These are phyloP conservation scores for Xylaria venustula DNA, from an alignment of 495 filamentous ascomycete genomes.

Conservation along the genomic window DNA sequence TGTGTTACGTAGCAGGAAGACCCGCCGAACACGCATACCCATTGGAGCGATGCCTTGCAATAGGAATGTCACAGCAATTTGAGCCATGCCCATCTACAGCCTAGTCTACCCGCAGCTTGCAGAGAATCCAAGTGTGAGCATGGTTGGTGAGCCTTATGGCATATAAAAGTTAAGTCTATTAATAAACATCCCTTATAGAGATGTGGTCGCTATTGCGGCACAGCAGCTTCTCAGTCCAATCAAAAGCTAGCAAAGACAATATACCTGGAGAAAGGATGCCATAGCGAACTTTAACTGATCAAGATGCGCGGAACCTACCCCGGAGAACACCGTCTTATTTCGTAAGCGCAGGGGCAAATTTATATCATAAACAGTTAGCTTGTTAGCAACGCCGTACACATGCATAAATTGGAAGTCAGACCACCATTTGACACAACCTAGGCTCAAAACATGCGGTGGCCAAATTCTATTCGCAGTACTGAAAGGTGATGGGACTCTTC, in stretches of 20 bases:
- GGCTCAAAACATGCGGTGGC: no score
- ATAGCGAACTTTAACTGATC: not conserved
- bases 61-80: not conserved
- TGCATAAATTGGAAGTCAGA: no score
- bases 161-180: conserved; percentile 5
- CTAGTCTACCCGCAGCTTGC: not conserved
- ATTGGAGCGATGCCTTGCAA: not conserved
- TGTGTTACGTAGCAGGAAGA: not conserved
- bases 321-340: no score
- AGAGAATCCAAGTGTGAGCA: not conserved
- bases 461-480: no score
- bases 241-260: not conserved
- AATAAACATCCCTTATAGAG: conserved; percentile 4
- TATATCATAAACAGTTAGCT: no score
- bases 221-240: not conserved
- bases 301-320: not conserved
- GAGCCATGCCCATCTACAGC: not conserved
- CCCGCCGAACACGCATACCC: not conserved
- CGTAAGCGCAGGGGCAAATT: no score
- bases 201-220: no score
- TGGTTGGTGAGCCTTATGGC: not conserved
- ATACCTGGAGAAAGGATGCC: not conserved
- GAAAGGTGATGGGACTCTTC: no score
- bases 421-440: no score
- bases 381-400: no score